phyloP scores from a whole-genome alignment of 306 rosid genomes.

The Rosa rugosa region DNA sequence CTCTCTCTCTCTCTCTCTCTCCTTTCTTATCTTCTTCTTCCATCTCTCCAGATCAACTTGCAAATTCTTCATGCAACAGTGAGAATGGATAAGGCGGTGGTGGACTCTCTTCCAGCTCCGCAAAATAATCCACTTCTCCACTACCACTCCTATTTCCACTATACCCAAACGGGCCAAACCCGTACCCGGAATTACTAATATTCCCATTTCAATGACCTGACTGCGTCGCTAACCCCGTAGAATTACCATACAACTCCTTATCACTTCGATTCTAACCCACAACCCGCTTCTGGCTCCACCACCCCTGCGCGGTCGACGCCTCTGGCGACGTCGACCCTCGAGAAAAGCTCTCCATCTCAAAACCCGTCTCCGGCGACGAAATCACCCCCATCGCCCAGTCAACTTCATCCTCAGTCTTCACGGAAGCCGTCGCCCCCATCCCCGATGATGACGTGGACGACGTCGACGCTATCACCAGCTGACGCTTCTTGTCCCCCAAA shows the following conservation, averaged over 20 bases:
- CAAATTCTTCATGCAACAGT: too few relatives aligned
- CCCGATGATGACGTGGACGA: constrained; percentile 47
- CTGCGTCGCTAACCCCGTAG: constrained; percentile 29
- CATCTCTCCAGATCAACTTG: too few relatives aligned
- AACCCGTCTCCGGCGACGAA: constrained; percentile 50
- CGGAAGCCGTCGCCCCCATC: constrained; percentile 16
- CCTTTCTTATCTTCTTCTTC: too few relatives aligned
- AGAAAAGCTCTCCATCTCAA: constrained; percentile 35
- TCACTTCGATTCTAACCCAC: constrained; percentile 8
- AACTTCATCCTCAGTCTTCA: constrained; percentile 54
- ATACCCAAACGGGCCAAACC: constrained; percentile 8
- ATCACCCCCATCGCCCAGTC: constrained; percentile 28
- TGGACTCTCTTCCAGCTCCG: constrained; percentile 43
- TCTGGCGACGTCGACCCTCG: constrained; percentile 32
- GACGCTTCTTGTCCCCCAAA: constrained; percentile 44
- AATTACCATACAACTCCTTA: constrained; percentile 19
- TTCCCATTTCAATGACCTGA: constrained; percentile 8
- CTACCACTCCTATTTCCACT: constrained; percentile 15
- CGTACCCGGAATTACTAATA: background rate
- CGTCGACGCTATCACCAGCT: constrained; percentile 34
- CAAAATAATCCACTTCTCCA: constrained; percentile 33
- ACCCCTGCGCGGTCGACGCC: constrained; percentile 10
- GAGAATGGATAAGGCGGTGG: constrained; percentile 96
- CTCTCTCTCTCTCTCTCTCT: too few relatives aligned
- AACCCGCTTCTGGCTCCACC: constrained; percentile 32